Evolutionary conservation across 495 filamentous ascomycete species (phyloP).

Genomic region (Schizothecium vesticola): DNA sequence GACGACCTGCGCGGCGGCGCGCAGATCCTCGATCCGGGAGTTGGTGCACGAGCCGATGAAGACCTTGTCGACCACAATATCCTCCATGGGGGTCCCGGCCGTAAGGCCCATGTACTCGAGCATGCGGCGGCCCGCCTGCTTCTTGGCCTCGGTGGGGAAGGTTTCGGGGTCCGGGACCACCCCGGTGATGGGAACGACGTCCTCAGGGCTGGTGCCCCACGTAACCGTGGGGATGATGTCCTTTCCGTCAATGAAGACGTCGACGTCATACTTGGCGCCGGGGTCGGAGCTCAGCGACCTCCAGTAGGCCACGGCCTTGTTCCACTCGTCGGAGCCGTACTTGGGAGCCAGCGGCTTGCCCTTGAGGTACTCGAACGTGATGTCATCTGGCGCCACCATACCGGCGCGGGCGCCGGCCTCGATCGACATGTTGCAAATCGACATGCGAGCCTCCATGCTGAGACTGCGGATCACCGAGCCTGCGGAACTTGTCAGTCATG

Average conservation of each 20-base stretch:
- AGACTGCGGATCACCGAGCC: slow-evolving; percentile 79
- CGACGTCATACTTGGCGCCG: slow-evolving; percentile 78
- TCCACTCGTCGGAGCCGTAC: slow-evolving; percentile 79
- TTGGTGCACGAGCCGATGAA: slow-evolving; percentile 99
- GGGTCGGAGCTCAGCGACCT: slow-evolving; percentile 75
- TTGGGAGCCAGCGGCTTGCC: slow-evolving; percentile 82
- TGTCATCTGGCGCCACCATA: slow-evolving; percentile 93
- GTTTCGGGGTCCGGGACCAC: slow-evolving; percentile 84
- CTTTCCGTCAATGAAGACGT: slow-evolving; percentile 81
- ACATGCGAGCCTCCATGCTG: slow-evolving; percentile 98
- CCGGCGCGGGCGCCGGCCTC: slow-evolving; percentile 93
- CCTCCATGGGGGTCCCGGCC: slow-evolving; percentile 81
- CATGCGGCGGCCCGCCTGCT: slow-evolving; percentile 68
- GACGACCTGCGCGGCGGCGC: slow-evolving; percentile 78
- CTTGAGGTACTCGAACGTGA: slow-evolving; percentile 91
- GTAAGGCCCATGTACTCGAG: slow-evolving; percentile 95
- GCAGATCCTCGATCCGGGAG: slow-evolving; percentile 91
- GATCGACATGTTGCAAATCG: slow-evolving; percentile 99
- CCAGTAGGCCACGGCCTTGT: slow-evolving; percentile 86
- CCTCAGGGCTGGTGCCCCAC: slow-evolving; percentile 96
- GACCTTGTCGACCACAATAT: slow-evolving; percentile 86
- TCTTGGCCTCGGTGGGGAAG: slow-evolving; percentile 71
- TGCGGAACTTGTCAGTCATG: background rate
- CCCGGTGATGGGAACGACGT: slow-evolving; percentile 89
- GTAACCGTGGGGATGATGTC: slow-evolving; percentile 92